These are phyloP conservation scores for Chamaenerion angustifolium DNA, from an alignment of 345 rosid genomes.

Conservation along the genomic window DNA sequence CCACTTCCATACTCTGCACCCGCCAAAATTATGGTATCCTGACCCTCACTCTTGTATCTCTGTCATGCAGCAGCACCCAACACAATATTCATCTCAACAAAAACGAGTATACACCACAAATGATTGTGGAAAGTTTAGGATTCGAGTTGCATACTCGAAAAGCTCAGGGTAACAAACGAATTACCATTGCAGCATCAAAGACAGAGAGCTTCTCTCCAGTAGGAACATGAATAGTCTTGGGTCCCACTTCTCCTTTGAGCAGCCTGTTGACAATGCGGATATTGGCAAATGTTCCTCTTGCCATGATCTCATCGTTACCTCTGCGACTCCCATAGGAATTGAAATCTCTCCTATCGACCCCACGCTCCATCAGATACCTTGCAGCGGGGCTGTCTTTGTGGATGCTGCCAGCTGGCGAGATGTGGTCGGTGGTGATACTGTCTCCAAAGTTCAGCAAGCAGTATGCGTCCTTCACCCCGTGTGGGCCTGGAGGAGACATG, in stretches of 20 bases:
- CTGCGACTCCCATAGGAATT: slow-evolving; percentile 82
- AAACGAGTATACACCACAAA: too few relatives aligned
- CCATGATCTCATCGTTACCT: slow-evolving; percentile 74
- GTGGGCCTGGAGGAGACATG: slow-evolving; percentile 55
- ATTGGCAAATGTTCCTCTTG: slow-evolving; percentile 83
- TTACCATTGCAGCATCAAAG: slow-evolving; percentile 57
- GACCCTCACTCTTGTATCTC: slow-evolving; percentile 54
- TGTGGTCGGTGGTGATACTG: slow-evolving; percentile 79
- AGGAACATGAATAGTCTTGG: slow-evolving; percentile 66
- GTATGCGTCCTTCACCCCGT: slow-evolving; percentile 69
- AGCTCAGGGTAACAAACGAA: neutral
- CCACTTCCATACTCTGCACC: slow-evolving; percentile 86
- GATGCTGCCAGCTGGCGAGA: slow-evolving; percentile 82
- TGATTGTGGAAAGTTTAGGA: neutral
- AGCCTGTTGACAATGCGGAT: slow-evolving; percentile 69
- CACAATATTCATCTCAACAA: too few relatives aligned
- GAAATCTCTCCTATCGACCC: slow-evolving; percentile 47
- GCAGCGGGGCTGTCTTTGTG: slow-evolving; percentile 77
- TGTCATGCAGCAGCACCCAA: slow-evolving; percentile 20
- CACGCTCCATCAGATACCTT: slow-evolving; percentile 47
- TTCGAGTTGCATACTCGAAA: neutral
- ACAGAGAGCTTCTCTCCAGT: slow-evolving; percentile 61
- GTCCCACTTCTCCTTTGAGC: slow-evolving; percentile 73
- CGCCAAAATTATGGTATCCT: slow-evolving; percentile 63
- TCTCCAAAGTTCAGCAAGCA: slow-evolving; percentile 73